Percentiles rank a stretch among this genome's conserved stretches.
phyloP scores from a whole-genome alignment of 192 early-diverging fungal genomes.

The Funneliformis geosporum region DNA sequence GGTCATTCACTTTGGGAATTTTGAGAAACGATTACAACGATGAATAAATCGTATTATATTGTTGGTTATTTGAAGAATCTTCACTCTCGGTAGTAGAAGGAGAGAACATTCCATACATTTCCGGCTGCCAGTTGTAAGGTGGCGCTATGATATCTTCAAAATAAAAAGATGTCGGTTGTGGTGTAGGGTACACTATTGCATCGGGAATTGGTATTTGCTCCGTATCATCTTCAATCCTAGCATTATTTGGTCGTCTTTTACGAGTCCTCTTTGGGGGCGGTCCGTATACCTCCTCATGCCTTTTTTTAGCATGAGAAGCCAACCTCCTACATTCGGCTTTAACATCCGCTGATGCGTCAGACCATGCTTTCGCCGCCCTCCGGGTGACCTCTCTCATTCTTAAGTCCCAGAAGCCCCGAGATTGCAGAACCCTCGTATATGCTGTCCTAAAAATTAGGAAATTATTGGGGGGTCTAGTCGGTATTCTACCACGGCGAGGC shows the following conservation, averaged over 20 bases:
- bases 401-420: background rate
- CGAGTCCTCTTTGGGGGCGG: background rate
- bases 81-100: too few relatives aligned
- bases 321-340: background rate
- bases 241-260: background rate
- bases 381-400: background rate
- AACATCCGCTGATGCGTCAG: background rate
- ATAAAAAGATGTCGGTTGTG: too few relatives aligned
- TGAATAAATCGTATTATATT: too few relatives aligned
- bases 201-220: too few relatives aligned
- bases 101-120: too few relatives aligned
- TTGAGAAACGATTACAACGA: too few relatives aligned
- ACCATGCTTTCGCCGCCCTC: background rate
- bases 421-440: background rate
- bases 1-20: too few relatives aligned
- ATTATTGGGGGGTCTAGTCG: background rate
- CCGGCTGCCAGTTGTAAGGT: too few relatives aligned
- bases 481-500: background rate
- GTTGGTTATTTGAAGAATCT: too few relatives aligned
- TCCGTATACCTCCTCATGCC: background rate
- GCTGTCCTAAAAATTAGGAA: background rate
- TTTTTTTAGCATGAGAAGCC: background rate
- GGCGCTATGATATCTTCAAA: too few relatives aligned
- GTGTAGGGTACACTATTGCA: background rate
- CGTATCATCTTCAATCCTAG: background rate